phyloP scores from a whole-genome alignment of 2,329 filamentous ascomycete genomes.

The Geosmithia morbida region DNA sequence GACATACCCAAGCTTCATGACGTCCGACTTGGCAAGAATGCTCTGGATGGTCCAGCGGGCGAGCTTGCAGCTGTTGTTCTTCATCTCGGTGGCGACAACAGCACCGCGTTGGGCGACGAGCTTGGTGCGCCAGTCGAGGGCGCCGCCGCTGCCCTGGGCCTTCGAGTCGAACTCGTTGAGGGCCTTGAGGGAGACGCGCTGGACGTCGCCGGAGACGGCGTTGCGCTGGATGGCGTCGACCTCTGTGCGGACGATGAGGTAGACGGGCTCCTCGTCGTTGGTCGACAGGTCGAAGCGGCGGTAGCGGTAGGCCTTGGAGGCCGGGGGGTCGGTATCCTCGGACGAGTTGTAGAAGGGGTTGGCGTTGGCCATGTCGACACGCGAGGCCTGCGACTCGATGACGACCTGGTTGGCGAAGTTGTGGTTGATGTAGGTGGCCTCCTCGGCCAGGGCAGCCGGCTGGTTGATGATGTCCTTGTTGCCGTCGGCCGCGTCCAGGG shows the following conservation, averaged over 20 bases:
- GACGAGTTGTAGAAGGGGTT: constrained; percentile 96
- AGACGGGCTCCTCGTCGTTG: constrained; percentile 85
- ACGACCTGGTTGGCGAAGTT: constrained; percentile 97
- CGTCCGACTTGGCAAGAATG: constrained; percentile 91
- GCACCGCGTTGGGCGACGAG: constrained; percentile 89
- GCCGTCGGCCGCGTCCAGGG: constrained; percentile 78
- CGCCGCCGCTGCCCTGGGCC: constrained; percentile 86
- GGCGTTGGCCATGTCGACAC: constrained; percentile 71
- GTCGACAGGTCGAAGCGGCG: constrained; percentile 90
- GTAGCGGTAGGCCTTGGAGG: constrained; percentile 98
- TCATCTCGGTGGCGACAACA: constrained; percentile 98
- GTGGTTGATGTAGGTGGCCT: constrained; percentile 99
- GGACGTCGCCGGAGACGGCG: constrained; percentile 79
- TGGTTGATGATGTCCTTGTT: constrained; percentile 94
- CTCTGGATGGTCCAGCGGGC: constrained; percentile 95
- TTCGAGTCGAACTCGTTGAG: constrained; percentile 99
- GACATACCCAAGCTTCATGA: constrained; percentile 91
- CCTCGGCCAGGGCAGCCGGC: constrained; percentile 80
- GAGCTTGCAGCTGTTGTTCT: constrained; percentile 99
- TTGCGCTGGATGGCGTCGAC: constrained; percentile 94
- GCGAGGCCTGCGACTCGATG: constrained; percentile 58
- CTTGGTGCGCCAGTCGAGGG: constrained; percentile 94
- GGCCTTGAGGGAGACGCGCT: constrained; percentile 83
- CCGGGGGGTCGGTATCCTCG: constrained; percentile 80
- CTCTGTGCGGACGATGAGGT: constrained; percentile 89